Conservation (phyloP, 805 yeast species). For the Metschnikowia baotianmanensis region DNA sequence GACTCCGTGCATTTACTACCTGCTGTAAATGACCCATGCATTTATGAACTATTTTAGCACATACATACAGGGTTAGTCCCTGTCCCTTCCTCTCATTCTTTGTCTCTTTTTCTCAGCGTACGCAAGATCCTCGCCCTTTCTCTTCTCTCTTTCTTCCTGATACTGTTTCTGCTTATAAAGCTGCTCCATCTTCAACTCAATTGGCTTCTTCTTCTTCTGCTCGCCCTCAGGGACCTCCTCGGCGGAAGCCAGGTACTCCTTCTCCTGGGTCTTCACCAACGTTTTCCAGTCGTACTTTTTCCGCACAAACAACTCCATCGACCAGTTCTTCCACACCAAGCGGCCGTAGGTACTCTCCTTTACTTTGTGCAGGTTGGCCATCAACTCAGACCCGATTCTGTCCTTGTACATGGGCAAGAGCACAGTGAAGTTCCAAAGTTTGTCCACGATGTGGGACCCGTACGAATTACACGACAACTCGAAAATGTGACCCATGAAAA, state of each 20-base stretch:
- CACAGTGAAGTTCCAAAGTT: slow-evolving; percentile 74
- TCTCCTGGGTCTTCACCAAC: slow-evolving; percentile 47
- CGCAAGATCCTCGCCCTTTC: slow-evolving; percentile 22
- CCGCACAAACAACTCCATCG: slow-evolving; percentile 72
- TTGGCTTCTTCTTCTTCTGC: slow-evolving; percentile 36
- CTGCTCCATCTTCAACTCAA: slow-evolving; percentile 41
- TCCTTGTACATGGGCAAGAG: slow-evolving; percentile 83
- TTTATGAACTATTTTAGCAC: too few relatives aligned
- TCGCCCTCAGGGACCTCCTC: slow-evolving; percentile 15
- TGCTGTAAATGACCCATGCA: too few relatives aligned
- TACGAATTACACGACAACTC: slow-evolving; percentile 78
- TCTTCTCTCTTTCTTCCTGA: slow-evolving; percentile 29
- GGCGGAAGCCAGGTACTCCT: slow-evolving; percentile 27
- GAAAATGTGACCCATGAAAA: slow-evolving; percentile 51
- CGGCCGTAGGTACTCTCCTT: slow-evolving; percentile 87
- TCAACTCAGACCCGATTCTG: slow-evolving; percentile 69
- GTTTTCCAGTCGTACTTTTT: slow-evolving; percentile 82
- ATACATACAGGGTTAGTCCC: slow-evolving; percentile 6
- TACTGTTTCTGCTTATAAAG: slow-evolving; percentile 30
- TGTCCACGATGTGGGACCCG: slow-evolving; percentile 89
- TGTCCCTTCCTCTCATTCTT: slow-evolving; percentile 15
- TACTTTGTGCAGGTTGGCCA: slow-evolving; percentile 58
- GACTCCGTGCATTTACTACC: too few relatives aligned
- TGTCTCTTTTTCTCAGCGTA: slow-evolving; percentile 13
- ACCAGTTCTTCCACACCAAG: slow-evolving; percentile 95